Percentiles rank a stretch among this genome's conserved stretches.
Evolutionary conservation across 176 grass and related monocot genomes (phyloP).

Genomic region (Ensete ventricosum): DNA sequence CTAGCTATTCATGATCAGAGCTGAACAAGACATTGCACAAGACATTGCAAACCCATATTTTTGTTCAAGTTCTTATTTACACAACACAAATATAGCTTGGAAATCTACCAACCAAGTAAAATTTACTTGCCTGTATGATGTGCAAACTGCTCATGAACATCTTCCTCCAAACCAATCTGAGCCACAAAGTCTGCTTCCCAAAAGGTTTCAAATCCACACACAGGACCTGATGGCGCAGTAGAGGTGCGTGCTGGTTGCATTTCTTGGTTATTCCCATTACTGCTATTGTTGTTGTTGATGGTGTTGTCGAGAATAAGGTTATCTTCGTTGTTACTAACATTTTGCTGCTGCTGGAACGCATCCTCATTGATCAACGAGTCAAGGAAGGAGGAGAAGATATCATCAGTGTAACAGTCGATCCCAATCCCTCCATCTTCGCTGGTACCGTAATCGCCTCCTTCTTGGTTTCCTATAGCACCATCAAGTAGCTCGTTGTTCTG

Average conservation of each 20-base stretch:
- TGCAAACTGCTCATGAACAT: not conserved
- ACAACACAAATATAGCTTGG: not conserved
- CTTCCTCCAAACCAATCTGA: not conserved
- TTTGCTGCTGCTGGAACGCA: not conserved
- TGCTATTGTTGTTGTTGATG: not conserved
- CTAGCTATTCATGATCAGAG: too few relatives aligned
- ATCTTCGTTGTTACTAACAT: not conserved
- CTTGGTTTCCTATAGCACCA: not conserved
- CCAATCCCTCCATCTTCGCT: not conserved
- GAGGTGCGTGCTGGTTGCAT: not conserved
- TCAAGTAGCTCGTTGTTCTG: not conserved
- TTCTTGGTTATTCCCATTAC: not conserved
- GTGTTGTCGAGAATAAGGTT: not conserved
- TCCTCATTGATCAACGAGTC: slow-evolving; percentile 17
- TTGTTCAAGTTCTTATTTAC: not conserved
- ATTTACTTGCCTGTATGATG: not conserved
- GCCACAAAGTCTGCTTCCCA: not conserved
- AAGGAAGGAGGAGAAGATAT: slow-evolving; percentile 22
- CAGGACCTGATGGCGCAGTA: not conserved
- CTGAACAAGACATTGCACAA: not conserved
- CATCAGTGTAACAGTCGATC: not conserved
- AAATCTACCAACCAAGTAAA: not conserved
- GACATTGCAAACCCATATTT: not conserved
- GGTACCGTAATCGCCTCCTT: not conserved
- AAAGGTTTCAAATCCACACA: not conserved